Evolutionary conservation across 2,329 filamentous ascomycete genomes (phyloP).

Genomic region (Fusarium musae): DNA sequence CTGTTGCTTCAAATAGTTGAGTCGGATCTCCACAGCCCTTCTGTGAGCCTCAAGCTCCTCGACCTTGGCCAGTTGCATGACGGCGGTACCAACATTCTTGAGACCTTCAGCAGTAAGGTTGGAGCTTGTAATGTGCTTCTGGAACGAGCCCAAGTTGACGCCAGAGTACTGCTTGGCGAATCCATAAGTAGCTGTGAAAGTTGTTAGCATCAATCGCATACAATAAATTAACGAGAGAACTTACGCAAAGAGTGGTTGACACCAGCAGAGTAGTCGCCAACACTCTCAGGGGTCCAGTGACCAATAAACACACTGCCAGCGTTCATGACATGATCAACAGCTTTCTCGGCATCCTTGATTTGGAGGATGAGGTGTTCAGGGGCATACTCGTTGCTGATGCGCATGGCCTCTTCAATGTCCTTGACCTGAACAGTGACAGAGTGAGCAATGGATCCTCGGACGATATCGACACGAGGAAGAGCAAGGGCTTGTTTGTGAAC

Average conservation of each 20-base stretch:
- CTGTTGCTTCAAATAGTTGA: constrained; percentile 61
- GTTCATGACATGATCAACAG: constrained; percentile 85
- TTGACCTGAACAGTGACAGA: constrained; percentile 86
- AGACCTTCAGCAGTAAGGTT: constrained; percentile 88
- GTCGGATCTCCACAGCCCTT: constrained; percentile 85
- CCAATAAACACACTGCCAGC: constrained; percentile 97
- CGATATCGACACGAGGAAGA: constrained; percentile 91
- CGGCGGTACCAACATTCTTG: constrained; percentile 84
- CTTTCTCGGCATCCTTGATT: constrained; percentile 77
- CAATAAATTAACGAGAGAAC: constrained; percentile 52
- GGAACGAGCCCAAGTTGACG: constrained; percentile 93
- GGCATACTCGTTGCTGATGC: constrained; percentile 91
- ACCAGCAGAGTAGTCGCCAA: constrained; percentile 97
- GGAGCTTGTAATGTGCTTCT: constrained; percentile 97
- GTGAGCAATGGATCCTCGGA: constrained; percentile 89
- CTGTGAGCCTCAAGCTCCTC: constrained; percentile 96
- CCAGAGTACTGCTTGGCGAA: constrained; percentile 99
- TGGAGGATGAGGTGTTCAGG: constrained; percentile 97
- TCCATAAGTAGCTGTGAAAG: constrained; percentile 83
- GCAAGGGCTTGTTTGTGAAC: constrained; percentile 87
- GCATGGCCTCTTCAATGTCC: constrained; percentile 77
- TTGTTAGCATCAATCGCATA: constrained; percentile 29
- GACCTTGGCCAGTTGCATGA: constrained; percentile 94
- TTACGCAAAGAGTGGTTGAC: constrained; percentile 97
- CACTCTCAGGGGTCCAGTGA: constrained; percentile 95